Evolutionary conservation across 805 yeast species (phyloP), one percentile per base, ranked within the genome.

Genomic region (Isabelozyma heimii): DNA sequence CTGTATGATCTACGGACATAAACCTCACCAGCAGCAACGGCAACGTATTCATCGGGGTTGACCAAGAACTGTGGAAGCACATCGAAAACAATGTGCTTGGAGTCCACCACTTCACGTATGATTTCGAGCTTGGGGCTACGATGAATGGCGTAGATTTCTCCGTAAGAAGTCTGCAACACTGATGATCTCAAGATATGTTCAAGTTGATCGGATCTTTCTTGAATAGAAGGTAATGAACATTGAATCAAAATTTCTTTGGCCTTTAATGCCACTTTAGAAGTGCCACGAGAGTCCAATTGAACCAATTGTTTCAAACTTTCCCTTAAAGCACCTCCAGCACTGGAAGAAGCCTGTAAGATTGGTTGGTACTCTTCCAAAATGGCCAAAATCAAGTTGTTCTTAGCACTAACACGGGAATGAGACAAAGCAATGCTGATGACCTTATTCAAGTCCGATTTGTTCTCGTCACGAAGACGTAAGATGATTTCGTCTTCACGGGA

Each of bases 201-300:
- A 64, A 94, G 81, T 75, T 95, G 99, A 68, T 92, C 97, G 30
- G 96, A 86, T 75, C 98, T 85, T 73, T 94, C 99, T 69, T 89
- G 84, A 54, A 91, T 85, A 3, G 98, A 91, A 37, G 99, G 99
- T 72, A 94, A 79, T 28, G 98, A 90, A 67, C 97, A 94, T 77
- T 91, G 97, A 61, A 94, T 94, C 61, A 94, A 81, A 51, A 95
- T 87, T 73, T 95, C 99, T 66, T 98, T 84, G 1, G 98, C 97
- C 70, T 89, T 91, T 63, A 94, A 77, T 26, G 97, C 89, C 45
- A 92, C 97, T 76, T 91, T 92, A 27, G 97, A 92, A 37, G 97
- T 84, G 8, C 89, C 82, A 65, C 97, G 86, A 24, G 94, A 81
- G 60, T 92, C 98, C 55, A 94, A 79, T 66, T 89, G 94, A 47